Base-by-base conservation (phyloP, 2,329 filamentous ascomycete genomes). In the Akanthomyces dipterigenus region DNA sequence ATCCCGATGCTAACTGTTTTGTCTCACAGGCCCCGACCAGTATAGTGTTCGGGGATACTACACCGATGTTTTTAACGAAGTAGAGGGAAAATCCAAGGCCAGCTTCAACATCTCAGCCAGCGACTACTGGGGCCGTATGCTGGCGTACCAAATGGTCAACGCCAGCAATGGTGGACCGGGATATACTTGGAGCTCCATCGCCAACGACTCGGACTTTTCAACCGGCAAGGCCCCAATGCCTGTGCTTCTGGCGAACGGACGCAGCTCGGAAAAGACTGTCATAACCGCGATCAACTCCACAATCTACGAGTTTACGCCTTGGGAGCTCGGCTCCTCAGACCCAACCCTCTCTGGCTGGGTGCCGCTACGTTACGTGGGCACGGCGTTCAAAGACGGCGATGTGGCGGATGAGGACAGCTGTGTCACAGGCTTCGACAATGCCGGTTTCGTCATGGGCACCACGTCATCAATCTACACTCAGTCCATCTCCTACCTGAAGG, bases 391-490 rank as follows among this genome's bases (percentile, higher is more conserved):
- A 43, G 78, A 76, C 6, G 90, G 90, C 22, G 69, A 71, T 8
- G 72, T 95, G 22, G 75, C 82, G 0, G 70, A 77, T 12, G 72
- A 79, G 60, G 81, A 82, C 48, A 71, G 75, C 31, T 96, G 93
- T 69, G 81, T 96, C 18, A 79, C 82, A 8, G 93, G 93, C 1
- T 92, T 92, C 65, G 93, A 96, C 74, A 92, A 92, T 67, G 83
- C 83, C 26, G 90, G 90, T 7, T 96, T 84, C 70, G 78, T 96
- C 28, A 91, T 96, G 85, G 92, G 92, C 55, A 96, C 92, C 0
- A 91, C 88, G 24, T 91, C 88, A 1, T 88, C 89, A 0, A 80
- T 96, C 2, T 96, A 96, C 81, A 96, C 96, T 76, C 79, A 86
- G 67, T 83, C 90, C 67, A 75, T 96, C 20, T 78, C 92, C 3